phyloP scores from a whole-genome alignment of 2,329 filamentous ascomycete genomes.

The Endoconidiophora polonica region DNA sequence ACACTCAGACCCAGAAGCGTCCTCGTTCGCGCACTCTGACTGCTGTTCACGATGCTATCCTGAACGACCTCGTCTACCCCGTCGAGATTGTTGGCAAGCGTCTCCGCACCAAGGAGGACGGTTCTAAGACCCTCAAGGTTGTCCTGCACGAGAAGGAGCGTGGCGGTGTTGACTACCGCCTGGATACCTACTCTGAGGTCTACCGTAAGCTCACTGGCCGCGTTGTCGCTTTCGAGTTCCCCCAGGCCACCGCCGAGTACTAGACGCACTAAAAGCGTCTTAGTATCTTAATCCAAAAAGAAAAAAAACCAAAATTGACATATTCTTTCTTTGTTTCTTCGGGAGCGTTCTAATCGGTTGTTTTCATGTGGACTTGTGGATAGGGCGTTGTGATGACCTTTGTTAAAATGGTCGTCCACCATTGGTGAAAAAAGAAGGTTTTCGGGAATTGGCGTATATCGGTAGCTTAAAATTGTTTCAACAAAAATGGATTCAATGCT shows the following conservation, averaged over 20 bases:
- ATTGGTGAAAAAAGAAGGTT: conserved; percentile 1
- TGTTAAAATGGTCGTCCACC: not conserved
- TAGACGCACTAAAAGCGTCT: conserved; percentile 31
- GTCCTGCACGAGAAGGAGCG: conserved; percentile 99
- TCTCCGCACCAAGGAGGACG: conserved; percentile 95
- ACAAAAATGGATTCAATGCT: conserved; percentile 11
- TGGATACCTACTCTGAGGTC: conserved; percentile 99
- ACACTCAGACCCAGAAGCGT: conserved; percentile 96
- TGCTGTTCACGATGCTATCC: conserved; percentile 96
- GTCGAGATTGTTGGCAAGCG: conserved; percentile 99
- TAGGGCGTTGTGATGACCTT: conserved; percentile 3
- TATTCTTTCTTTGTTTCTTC: conserved; percentile 4
- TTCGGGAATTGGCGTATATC: conserved; percentile 9
- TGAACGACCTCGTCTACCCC: conserved; percentile 94
- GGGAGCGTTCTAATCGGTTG: conserved; percentile 3
- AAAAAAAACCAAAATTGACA: conserved; percentile 3
- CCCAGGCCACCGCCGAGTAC: conserved; percentile 66
- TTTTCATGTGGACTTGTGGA: conserved; percentile 4
- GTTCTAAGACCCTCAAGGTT: conserved; percentile 96
- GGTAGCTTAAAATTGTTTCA: conserved; percentile 12
- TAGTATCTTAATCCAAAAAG: conserved; percentile 10
- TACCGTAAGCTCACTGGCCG: conserved; percentile 97
- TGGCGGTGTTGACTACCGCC: conserved; percentile 96
- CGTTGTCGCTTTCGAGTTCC: conserved; percentile 96
- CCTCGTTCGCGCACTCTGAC: conserved; percentile 95